These are phyloP conservation scores for Hibiscus tridactylites DNA, from an alignment of 345 rosid species.

Conservation along the genomic window DNA sequence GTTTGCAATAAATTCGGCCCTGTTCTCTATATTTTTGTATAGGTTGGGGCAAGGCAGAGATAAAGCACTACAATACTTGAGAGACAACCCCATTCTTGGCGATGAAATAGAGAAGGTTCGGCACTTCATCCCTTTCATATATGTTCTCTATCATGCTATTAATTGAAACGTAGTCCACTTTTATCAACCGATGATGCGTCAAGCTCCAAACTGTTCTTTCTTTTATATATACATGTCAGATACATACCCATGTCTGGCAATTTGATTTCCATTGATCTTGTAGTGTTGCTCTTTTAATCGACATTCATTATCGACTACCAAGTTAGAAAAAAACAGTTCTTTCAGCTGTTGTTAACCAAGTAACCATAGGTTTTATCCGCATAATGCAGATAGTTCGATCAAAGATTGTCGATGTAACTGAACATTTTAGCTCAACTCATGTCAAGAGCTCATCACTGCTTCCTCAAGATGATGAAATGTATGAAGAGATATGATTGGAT, in stretches of 20 bases:
- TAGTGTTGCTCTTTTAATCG: background rate
- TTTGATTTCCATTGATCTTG: background rate
- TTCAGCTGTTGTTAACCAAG: background rate
- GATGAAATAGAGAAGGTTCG: constrained; percentile 81
- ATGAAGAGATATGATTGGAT: constrained; percentile 34
- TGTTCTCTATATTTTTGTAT: constrained; percentile 3
- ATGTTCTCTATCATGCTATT: background rate
- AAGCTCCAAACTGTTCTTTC: background rate
- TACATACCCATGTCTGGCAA: background rate
- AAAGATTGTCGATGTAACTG: constrained; percentile 50
- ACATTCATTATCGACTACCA: background rate
- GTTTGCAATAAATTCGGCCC: background rate
- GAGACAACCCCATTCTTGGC: constrained; percentile 52
- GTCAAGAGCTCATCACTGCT: constrained; percentile 26
- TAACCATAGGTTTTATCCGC: background rate
- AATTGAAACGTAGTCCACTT: background rate
- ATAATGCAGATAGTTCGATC: constrained; percentile 50
- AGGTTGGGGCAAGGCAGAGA: constrained; percentile 98
- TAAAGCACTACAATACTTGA: constrained; percentile 71
- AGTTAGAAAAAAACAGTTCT: background rate
- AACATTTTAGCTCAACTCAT: constrained; percentile 28
- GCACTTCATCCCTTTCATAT: background rate
- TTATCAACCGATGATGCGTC: background rate
- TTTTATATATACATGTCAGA: background rate
- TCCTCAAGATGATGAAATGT: constrained; percentile 31